phyloP scores from a whole-genome alignment of 352 stramenopile genomes.

The Pythium apleroticum region DNA sequence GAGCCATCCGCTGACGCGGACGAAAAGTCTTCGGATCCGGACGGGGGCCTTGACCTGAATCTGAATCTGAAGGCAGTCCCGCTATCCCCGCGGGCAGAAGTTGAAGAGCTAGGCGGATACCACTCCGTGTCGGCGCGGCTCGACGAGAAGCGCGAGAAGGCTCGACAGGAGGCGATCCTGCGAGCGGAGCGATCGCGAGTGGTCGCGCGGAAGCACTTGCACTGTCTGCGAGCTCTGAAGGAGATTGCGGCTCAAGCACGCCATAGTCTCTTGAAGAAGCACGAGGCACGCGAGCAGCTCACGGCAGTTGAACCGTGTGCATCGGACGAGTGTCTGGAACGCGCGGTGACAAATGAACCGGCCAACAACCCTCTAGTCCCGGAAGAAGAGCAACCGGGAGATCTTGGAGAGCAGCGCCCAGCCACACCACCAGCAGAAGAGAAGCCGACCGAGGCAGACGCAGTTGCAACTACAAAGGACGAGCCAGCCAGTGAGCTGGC shows the following conservation, averaged over 20 bases:
- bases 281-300: conserved; percentile 18
- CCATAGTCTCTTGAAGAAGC: conserved; percentile 28
- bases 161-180: conserved; percentile 36
- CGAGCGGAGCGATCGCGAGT: conserved; percentile 45
- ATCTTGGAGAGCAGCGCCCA: not conserved
- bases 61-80: not conserved
- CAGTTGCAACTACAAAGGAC: not conserved
- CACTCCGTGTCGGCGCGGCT: conserved; percentile 11
- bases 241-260: conserved; percentile 44
- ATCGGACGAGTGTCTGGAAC: not conserved
- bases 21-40: too few species aligned
- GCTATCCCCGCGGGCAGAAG: not conserved
- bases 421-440: not conserved
- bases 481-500: not conserved
- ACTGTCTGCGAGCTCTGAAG: conserved; percentile 45
- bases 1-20: not conserved
- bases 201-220: conserved; percentile 46
- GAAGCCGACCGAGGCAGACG: not conserved
- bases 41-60: too few species aligned
- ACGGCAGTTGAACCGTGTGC: not conserved
- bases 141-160: conserved; percentile 25
- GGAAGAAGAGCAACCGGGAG: not conserved
- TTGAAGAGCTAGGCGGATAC: conserved; percentile 18
- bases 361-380: not conserved
- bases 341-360: not conserved